Conservation (phyloP, 345 rosid species). For the Eucalyptus melliodora region DNA sequence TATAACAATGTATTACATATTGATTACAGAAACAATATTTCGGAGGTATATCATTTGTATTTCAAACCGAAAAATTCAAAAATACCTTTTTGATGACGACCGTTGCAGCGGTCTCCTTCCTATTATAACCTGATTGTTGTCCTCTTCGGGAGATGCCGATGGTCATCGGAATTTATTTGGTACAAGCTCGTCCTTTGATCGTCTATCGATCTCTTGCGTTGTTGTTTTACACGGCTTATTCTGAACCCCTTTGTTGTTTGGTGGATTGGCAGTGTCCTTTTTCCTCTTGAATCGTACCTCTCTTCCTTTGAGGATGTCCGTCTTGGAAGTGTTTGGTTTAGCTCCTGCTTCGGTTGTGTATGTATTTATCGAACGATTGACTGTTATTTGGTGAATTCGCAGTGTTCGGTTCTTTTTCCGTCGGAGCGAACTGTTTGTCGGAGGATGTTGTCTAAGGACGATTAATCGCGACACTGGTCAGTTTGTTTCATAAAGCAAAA, state of each 20-base stretch:
- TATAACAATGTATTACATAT: no score
- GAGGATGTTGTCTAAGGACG: not conserved
- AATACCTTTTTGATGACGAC: no score
- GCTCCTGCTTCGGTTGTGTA: no score
- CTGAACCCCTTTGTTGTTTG: not conserved
- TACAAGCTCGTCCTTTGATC: not conserved
- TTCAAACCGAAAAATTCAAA: no score
- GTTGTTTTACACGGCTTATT: not conserved
- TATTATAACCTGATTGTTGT: no score
- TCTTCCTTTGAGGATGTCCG: not conserved
- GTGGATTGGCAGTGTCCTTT: no score
- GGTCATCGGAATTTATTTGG: no score
- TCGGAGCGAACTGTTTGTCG: not conserved
- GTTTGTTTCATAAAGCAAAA: not conserved
- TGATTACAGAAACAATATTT: no score
- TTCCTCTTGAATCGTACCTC: not conserved
- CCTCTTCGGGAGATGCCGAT: no score
- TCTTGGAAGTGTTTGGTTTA: not conserved
- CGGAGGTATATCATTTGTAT: no score
- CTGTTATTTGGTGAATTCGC: not conserved
- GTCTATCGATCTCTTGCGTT: not conserved
- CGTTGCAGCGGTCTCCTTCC: no score
- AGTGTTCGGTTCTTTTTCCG: rapidly evolving
- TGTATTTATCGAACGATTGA: no score
- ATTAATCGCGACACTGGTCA: not conserved